Conservation (phyloP, 1,284 basidiomycete species). For the Rhodotorula sp. region DNA sequence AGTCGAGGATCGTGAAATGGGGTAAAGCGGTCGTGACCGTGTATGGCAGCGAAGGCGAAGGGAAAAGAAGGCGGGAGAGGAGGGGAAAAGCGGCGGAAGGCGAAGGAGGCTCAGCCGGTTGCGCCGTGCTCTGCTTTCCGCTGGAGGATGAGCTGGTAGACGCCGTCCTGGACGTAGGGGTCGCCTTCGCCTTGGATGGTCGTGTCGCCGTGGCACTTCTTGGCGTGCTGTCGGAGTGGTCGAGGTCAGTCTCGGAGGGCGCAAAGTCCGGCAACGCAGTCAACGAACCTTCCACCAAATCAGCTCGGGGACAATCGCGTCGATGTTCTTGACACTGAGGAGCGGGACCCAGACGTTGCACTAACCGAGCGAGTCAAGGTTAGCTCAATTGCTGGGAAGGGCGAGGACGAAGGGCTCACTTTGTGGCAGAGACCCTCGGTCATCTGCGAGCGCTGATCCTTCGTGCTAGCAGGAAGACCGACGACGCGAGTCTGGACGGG, state of each 20-base stretch:
- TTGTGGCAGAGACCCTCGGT: slow-evolving; percentile 73
- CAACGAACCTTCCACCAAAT: slow-evolving; percentile 41
- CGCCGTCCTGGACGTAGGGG: slow-evolving; percentile 55
- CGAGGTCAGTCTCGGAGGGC: not conserved
- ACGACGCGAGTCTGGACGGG: slow-evolving; percentile 62
- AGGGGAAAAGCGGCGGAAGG: not conserved
- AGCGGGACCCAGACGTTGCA: slow-evolving; percentile 37
- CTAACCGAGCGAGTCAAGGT: not conserved
- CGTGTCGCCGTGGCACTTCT: slow-evolving; percentile 50
- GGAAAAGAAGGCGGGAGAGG: not conserved
- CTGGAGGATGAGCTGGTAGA: slow-evolving; percentile 26
- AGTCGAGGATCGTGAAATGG: not conserved
- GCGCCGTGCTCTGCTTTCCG: slow-evolving; percentile 19
- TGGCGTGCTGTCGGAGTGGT: slow-evolving; percentile 22
- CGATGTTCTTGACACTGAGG: slow-evolving; percentile 36
- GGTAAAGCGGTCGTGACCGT: not conserved
- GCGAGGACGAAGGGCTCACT: slow-evolving; percentile 49
- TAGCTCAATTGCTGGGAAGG: slow-evolving; percentile 12
- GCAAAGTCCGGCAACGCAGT: not conserved
- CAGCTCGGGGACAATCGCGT: slow-evolving; percentile 56
- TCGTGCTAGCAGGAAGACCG: slow-evolving; percentile 52
- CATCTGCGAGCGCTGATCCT: slow-evolving; percentile 60
- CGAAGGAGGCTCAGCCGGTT: not conserved
- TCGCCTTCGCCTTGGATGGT: slow-evolving; percentile 59
- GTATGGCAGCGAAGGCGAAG: not conserved